Base-by-base conservation (phyloP, 2,329 filamentous ascomycete genomes). In the Torrubiella hemipterigena region DNA sequence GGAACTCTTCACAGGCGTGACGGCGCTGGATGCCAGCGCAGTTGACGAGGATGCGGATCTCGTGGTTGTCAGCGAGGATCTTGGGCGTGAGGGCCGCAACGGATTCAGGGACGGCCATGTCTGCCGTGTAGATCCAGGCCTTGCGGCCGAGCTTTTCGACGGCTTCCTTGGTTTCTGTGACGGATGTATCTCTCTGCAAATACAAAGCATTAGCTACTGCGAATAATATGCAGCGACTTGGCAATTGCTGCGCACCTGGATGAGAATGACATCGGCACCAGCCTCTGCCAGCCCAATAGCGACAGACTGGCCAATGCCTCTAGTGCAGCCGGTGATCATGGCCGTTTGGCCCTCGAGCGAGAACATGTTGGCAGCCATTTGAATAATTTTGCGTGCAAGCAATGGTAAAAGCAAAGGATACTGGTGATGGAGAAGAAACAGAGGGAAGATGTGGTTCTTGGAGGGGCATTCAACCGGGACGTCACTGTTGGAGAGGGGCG, bases 1-100 rank as follows among this genome's bases (percentile, higher is more conserved):
- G 83, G 49, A 93, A 93, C 36, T 69, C 55, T 44, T 85, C 73
- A 26, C 78, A 75, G 0, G 81, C 73, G 53, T 91, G 81, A 11
- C 85, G 69, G 39, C 76, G 69, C 55, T 93, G 86, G 49, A 93
- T 87, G 17, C 86, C 86, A 13, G 81, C 86, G 58, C 82, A 89
- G 60, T 87, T 93, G 44, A 93, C 61, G 7, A 93, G 70, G 47
- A 93, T 82, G 48, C 82, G 70, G 40, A 93, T 73, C 48, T 73
- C 49, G 50, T 76, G 66, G 29, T 69, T 69, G 46, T 77, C 72
- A 25, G 63, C 57, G n/a, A 82, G 60, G 34, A 86, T 54, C 14
- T 58, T 56, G 16, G 77, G 70, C 2, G 74, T 59, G 3, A 87
- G 63, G 1, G 58, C 54, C n/a, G 66, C 58, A 33, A 86, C 75